phyloP scores from a whole-genome alignment of 2,329 filamentous ascomycete species.

The Fusarium oxysporum region DNA sequence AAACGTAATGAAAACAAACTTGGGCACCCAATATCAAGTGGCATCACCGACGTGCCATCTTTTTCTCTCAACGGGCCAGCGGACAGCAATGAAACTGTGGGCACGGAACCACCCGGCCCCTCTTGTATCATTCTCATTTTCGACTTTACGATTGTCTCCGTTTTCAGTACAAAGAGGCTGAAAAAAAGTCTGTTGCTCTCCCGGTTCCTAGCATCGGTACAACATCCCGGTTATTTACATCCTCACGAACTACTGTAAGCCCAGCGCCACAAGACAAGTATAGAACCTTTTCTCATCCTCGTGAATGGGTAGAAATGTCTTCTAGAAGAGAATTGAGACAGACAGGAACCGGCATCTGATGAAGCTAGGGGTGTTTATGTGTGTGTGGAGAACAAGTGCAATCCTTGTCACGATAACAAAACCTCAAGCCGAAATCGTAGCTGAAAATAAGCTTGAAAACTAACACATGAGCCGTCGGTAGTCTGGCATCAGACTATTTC shows the following conservation, averaged over 20 bases:
- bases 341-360: slow-evolving; percentile 12
- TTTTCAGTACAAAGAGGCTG: background rate
- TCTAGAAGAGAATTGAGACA: slow-evolving; percentile 27
- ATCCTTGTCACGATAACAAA: slow-evolving; percentile 28
- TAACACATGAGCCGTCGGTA: slow-evolving; percentile 9
- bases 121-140: background rate
- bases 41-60: slow-evolving; percentile 14
- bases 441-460: slow-evolving; percentile 31
- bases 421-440: background rate
- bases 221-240: slow-evolving; percentile 1
- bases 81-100: slow-evolving; percentile 5
- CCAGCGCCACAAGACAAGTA: slow-evolving; percentile 23
- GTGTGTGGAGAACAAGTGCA: slow-evolving; percentile 20
- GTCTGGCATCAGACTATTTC: slow-evolving; percentile 5
- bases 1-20: slow-evolving; percentile 47
- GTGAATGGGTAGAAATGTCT: slow-evolving; percentile 24
- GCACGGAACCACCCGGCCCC: slow-evolving; percentile 27
- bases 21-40: background rate
- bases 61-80: background rate
- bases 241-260: slow-evolving; percentile 17
- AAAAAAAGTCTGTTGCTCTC: background rate
- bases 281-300: background rate
- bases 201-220: slow-evolving; percentile 9
- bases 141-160: background rate
- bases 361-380: slow-evolving; percentile 3